These are phyloP conservation scores for Hygrophoropsis aurantiaca DNA, from an alignment of 768 basidiomycete genomes.

Conservation along the genomic window DNA sequence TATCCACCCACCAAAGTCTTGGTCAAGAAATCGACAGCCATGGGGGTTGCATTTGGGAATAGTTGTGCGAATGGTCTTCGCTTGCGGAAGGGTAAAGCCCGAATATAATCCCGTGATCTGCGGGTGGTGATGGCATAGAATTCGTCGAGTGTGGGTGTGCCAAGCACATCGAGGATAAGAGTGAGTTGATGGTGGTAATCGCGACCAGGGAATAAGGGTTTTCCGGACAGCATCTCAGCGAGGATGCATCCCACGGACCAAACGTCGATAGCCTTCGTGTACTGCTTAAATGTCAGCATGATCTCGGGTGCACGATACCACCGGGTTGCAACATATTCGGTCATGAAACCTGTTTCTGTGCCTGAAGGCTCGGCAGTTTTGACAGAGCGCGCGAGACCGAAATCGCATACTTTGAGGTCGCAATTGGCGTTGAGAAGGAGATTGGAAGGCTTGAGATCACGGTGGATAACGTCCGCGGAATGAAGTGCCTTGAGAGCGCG, in stretches of 20 bases:
- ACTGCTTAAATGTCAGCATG: constrained; percentile 99
- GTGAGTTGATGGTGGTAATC: constrained; percentile 97
- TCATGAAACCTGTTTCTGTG: constrained; percentile 89
- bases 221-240: constrained; percentile 96
- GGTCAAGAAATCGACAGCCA: constrained; percentile 77
- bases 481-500: constrained; percentile 95
- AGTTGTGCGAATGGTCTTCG: constrained; percentile 76
- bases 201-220: constrained; percentile 94
- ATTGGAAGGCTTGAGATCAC: constrained; percentile 97
- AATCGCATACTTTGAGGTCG: constrained; percentile 94
- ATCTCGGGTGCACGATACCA: constrained; percentile 99
- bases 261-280: constrained; percentile 92
- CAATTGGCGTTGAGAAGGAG: constrained; percentile 97
- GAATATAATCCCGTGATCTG: constrained; percentile 92
- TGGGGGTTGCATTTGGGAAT: constrained; percentile 88
- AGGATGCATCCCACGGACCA: constrained; percentile 89
- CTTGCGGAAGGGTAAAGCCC: constrained; percentile 92
- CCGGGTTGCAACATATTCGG: constrained; percentile 95
- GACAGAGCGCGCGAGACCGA: constrained; percentile 90
- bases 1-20: constrained; percentile 65
- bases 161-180: constrained; percentile 94
- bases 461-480: constrained; percentile 93
- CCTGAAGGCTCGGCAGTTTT: constrained; percentile 83
- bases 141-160: constrained; percentile 95
- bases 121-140: constrained; percentile 96